Evolutionary conservation across 176 grass and related monocot species (phyloP), one percentile per base, ranked within the genome.

Genomic region (Olyra latifolia): DNA sequence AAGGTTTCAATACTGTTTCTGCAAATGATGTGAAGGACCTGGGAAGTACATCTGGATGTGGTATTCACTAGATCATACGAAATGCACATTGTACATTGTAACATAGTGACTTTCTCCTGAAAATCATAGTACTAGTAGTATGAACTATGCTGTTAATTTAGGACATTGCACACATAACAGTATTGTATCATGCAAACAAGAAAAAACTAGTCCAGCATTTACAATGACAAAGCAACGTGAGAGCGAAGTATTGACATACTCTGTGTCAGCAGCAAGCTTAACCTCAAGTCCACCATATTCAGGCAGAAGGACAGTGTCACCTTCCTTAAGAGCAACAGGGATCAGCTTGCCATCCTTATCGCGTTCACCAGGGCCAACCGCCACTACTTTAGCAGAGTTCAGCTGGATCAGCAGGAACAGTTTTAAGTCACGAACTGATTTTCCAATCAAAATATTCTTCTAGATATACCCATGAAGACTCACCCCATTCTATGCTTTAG

Each of bases 261-360:
- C 87, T 85, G 94, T 92, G 6, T 98, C 95, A 42, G 86, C 83
- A 23, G 86, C 82, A 81, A 98, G 95, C 73, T 98, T 98, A 40
- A 98, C 89, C 92, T 98, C 95, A 42, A 72, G 80, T 50, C 95
- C 95, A 69, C 95, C 95, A 87, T 94, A 98, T 41, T 98, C 95
- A 41, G 95, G 95, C 41, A 98, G 80, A n/a, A 98, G 89, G 62
- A 98, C 95, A 78, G 85, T 89, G 54, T 98, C 95, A 0, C 92
- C 95, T 85, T 98, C 95, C 88, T 98, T 94, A 19, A 98, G 87
- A 45, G 76, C 38, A 72, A 90, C 79, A 28, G 92, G 95, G 78
- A 98, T 89, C 50, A 86, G 82, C 69, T 98, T 98, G 15, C 95
- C 95, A 40, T 90, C 72, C 86, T 57, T 94, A 52, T 87, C 85